phyloP scores from a whole-genome alignment of 2,329 filamentous ascomycete species.

The Dichotomopilus funicola region DNA sequence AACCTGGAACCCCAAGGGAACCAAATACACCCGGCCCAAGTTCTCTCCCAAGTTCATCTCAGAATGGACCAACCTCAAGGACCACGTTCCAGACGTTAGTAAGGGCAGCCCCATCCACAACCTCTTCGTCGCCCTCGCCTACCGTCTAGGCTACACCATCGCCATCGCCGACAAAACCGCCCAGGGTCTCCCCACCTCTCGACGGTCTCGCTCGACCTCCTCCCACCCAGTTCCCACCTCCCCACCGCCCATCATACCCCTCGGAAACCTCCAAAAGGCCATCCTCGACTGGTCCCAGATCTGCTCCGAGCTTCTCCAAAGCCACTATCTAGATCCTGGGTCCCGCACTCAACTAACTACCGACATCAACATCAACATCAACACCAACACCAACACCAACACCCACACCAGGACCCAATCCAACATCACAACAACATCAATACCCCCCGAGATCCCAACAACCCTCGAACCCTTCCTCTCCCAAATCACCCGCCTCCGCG shows the following conservation, averaged over 20 bases:
- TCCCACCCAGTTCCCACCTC: too few species aligned
- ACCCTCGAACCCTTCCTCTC: slow-evolving; percentile 16
- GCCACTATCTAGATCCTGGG: too few species aligned
- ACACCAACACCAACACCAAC: background rate
- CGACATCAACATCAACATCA: background rate
- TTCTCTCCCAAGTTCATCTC: slow-evolving; percentile 1
- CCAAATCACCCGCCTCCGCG: slow-evolving; percentile 28
- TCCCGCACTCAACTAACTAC: too few species aligned
- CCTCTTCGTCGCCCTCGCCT: slow-evolving; percentile 26
- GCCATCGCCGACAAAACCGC: slow-evolving; percentile 13
- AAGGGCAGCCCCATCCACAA: slow-evolving; percentile 14
- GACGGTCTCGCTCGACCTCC: background rate
- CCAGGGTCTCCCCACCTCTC: background rate
- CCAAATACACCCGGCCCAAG: slow-evolving; percentile 3
- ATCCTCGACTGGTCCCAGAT: slow-evolving; percentile 20
- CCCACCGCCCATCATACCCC: background rate
- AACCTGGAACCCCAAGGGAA: slow-evolving; percentile 13
- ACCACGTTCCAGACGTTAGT: background rate
- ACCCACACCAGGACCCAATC: too few species aligned
- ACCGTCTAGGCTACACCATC: slow-evolving; percentile 26
- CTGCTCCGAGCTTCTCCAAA: background rate
- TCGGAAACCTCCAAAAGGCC: slow-evolving; percentile 16
- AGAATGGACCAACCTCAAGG: slow-evolving; percentile 15
- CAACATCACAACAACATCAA: background rate
- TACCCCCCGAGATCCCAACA: background rate